phyloP scores from a whole-genome alignment of 75 land plant genomes.

The Cupressus sempervirens region DNA sequence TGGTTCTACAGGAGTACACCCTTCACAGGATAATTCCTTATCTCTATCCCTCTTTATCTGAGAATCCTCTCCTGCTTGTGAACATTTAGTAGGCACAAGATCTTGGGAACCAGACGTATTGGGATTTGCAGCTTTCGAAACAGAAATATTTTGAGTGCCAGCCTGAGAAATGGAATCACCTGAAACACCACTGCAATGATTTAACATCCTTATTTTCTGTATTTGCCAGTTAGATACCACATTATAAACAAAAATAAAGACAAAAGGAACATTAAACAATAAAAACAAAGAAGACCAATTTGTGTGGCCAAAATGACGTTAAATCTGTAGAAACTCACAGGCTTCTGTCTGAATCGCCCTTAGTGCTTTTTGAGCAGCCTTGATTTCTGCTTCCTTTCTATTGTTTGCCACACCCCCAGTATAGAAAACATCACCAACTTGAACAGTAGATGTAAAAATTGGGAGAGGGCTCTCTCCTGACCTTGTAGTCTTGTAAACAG shows the following conservation, averaged over 20 bases:
- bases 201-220: not conserved
- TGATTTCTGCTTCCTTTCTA: constrained; percentile 39
- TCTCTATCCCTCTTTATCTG: not conserved
- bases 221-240: not conserved
- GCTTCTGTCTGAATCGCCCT: constrained; percentile 19
- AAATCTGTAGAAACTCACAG: not conserved
- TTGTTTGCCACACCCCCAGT: constrained; percentile 28
- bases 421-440: constrained; percentile 27
- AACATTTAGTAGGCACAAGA: not conserved
- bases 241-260: not conserved
- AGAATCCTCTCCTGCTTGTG: not conserved
- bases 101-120: not conserved
- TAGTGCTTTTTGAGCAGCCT: constrained; percentile 33
- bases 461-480: constrained; percentile 17
- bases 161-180: not conserved
- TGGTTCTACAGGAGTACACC: not conserved
- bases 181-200: not conserved
- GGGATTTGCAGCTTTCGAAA: not conserved
- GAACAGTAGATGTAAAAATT: constrained; percentile 24
- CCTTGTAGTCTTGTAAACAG: constrained; percentile 16
- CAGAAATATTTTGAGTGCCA: not conserved
- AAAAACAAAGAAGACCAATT: not conserved
- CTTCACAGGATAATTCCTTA: not conserved
- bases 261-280: not conserved
- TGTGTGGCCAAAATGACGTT: not conserved